Evolutionary conservation across 345 rosid species (phyloP), one percentile per base, ranked within the genome.

Genomic region (Boechera retrofracta): DNA sequence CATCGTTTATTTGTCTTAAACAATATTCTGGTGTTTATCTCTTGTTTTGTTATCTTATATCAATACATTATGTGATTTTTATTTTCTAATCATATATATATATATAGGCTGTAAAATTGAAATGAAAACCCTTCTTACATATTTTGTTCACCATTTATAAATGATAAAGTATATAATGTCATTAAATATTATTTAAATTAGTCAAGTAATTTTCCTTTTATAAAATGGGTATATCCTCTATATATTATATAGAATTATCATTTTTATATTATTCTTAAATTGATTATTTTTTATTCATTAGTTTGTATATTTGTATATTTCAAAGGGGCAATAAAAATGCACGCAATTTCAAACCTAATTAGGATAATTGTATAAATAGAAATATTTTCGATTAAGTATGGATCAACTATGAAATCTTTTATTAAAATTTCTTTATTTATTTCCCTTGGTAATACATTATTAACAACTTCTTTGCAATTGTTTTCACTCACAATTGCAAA

Each of bases 1-100:
- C 72, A 67, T 67, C 5, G 24, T 68, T 69, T 68, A 0, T 1
- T 16, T 66, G 45, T 49, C 49, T 67, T 11, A 67, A 13, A 36
- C 48, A 15, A 4, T 24, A 18, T 52, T 53, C 5, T 67, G 61
- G 12, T 67, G 33, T 35, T 21, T 67, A 21, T 21, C 21, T 21
- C 21, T 21, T 21, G 32, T 21, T 52, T 36, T 21, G 42, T 67
- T 35, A 7, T 12, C 48, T 18, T 47, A 47, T n/a, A 47, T 18
- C 2, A 67, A 11, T 35, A 33, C 12, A 18, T 0, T 67, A 5
- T 11, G 18, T 16, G 44, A 44, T 33, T 31, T 63, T 26, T 42
- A 24, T 31, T 18, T 32, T 32, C 5, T 45, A 16, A 8, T 15
- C 52, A 64, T 29, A 64, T 64, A 45, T 29, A 64, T 64, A 45